These are phyloP conservation scores for Terfezia claveryi DNA, from an alignment of 495 filamentous ascomycete genomes.

Conservation along the genomic window DNA sequence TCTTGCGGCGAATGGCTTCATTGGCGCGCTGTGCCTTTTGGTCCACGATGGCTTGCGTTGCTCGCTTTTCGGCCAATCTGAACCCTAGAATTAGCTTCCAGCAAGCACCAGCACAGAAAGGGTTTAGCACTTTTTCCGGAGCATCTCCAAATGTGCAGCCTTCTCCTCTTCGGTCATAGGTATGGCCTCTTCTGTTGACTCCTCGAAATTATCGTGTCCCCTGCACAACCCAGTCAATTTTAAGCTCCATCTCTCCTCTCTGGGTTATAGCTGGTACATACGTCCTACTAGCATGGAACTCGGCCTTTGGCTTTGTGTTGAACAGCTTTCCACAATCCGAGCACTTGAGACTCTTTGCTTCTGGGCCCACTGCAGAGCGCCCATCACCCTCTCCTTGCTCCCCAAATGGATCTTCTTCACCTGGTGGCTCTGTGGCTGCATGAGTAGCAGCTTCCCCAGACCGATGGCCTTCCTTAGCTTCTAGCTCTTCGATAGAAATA, in stretches of 20 bases:
- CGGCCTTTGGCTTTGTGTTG: constrained; percentile 51
- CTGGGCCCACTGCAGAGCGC: constrained; percentile 16
- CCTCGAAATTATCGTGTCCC: constrained; percentile 73
- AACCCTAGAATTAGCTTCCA: not conserved
- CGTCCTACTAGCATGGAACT: constrained; percentile 81
- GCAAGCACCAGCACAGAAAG: not conserved
- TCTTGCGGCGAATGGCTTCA: constrained; percentile 58
- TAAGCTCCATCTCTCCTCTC: not conserved
- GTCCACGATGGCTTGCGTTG: constrained; percentile 45
- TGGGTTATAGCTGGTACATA: constrained; percentile 18
- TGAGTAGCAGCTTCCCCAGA: constrained; percentile 8
- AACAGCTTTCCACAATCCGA: constrained; percentile 89
- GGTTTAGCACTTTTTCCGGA: constrained; percentile 33
- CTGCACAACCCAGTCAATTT: constrained; percentile 19
- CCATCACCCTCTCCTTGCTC: constrained; percentile 33
- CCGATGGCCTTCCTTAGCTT: constrained; percentile 18
- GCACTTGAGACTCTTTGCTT: constrained; percentile 47
- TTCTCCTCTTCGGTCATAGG: constrained; percentile 87
- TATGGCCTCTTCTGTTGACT: constrained; percentile 76
- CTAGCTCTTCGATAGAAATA: constrained; percentile 56
- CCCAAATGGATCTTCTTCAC: constrained; percentile 9
- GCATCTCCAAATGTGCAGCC: constrained; percentile 49
- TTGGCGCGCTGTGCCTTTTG: constrained; percentile 74
- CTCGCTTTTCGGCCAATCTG: constrained; percentile 45
- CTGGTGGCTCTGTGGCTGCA: constrained; percentile 11